phyloP scores from a whole-genome alignment of 1,284 basidiomycete species.

The Sporisorium reilianum region DNA sequence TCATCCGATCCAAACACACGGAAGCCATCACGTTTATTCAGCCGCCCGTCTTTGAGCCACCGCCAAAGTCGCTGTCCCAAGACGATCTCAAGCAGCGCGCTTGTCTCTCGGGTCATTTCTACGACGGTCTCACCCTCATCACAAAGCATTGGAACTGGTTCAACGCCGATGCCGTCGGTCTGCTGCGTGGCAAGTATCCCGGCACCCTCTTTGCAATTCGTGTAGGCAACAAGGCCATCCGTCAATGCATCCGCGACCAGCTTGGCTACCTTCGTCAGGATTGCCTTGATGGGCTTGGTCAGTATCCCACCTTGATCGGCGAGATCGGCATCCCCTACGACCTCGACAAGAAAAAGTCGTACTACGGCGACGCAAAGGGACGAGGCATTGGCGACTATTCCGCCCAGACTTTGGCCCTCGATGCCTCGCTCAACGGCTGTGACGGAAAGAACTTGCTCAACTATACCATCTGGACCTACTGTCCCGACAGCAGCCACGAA shows the following conservation, averaged over 20 bases:
- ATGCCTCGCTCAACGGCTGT: slow-evolving; percentile 88
- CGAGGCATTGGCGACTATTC: slow-evolving; percentile 75
- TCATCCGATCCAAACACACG: slow-evolving; percentile 81
- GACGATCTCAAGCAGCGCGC: slow-evolving; percentile 78
- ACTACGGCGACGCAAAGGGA: slow-evolving; percentile 70
- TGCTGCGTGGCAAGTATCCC: slow-evolving; percentile 86
- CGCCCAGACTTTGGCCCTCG: slow-evolving; percentile 84
- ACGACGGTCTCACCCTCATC: slow-evolving; percentile 82
- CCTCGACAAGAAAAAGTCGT: slow-evolving; percentile 84
- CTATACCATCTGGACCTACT: slow-evolving; percentile 93
- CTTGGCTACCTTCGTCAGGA: slow-evolving; percentile 83
- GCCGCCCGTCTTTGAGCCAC: slow-evolving; percentile 88
- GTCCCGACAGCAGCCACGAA: slow-evolving; percentile 78
- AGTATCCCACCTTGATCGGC: slow-evolving; percentile 92
- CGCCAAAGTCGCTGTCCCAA: slow-evolving; percentile 73
- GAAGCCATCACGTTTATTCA: slow-evolving; percentile 91
- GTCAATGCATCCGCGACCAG: slow-evolving; percentile 85
- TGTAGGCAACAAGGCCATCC: slow-evolving; percentile 84
- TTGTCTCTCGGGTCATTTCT: slow-evolving; percentile 88
- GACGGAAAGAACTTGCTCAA: slow-evolving; percentile 86
- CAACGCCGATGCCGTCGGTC: slow-evolving; percentile 79
- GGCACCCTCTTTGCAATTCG: slow-evolving; percentile 72
- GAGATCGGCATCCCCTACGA: slow-evolving; percentile 96
- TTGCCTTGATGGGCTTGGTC: slow-evolving; percentile 73
- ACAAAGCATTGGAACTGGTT: slow-evolving; percentile 81